A percentile compares a stretch with the other conserved stretches of the same genome.
These are phyloP conservation scores for Penicillium chermesinum DNA, from an alignment of 495 filamentous ascomycete species.

Conservation along the genomic window DNA sequence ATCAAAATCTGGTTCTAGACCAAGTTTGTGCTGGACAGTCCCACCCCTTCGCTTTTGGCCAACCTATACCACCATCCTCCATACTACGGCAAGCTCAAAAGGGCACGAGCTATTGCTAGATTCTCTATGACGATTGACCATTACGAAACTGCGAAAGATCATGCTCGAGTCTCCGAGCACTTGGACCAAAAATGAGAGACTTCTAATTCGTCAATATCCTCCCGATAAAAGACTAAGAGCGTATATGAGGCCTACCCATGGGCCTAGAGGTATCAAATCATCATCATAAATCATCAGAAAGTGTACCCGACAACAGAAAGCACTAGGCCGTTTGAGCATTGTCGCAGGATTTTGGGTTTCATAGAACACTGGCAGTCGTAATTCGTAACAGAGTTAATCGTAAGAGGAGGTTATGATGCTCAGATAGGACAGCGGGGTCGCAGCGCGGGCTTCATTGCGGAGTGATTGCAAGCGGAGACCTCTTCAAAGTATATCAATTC, in stretches of 20 bases:
- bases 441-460: too few species aligned
- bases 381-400: neutral
- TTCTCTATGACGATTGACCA: neutral
- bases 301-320: conserved; percentile 5
- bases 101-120: neutral
- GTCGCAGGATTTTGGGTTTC: neutral
- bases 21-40: neutral
- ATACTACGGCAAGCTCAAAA: neutral
- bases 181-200: neutral
- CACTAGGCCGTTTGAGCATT: neutral
- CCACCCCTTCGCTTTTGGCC: neutral
- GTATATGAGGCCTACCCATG: neutral
- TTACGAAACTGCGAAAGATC: neutral
- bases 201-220: neutral
- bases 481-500: too few species aligned
- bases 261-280: neutral
- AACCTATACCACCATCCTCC: neutral
- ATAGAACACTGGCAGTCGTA: neutral
- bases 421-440: neutral
- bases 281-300: conserved; percentile 16
- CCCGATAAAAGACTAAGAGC: neutral
- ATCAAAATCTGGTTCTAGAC: conserved; percentile 72
- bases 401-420: neutral
- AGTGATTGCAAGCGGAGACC: too few species aligned
- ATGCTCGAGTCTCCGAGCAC: neutral